phyloP scores from a whole-genome alignment of 495 filamentous ascomycete genomes.

The Echria macrotheca region DNA sequence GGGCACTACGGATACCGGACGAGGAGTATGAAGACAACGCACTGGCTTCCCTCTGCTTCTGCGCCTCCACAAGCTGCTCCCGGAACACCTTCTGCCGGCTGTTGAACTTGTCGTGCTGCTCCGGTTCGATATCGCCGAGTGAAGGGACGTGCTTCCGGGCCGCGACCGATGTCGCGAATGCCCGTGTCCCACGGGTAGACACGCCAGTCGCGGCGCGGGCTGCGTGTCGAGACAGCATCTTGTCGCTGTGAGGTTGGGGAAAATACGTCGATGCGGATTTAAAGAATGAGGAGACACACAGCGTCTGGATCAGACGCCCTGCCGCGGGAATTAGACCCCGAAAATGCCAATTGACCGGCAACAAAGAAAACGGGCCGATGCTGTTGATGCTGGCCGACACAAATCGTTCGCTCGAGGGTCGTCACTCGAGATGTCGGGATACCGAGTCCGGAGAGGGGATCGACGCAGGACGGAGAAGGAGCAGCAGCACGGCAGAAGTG shows the following conservation, averaged over 20 bases:
- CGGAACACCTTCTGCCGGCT: slow-evolving; percentile 80
- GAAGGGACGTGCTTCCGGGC: slow-evolving; percentile 59
- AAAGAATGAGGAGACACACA: no score
- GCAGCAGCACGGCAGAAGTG: slow-evolving; percentile 17
- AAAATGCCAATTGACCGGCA: background rate
- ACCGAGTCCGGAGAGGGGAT: background rate
- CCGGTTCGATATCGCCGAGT: slow-evolving; percentile 71
- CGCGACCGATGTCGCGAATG: slow-evolving; percentile 55
- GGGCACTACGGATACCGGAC: slow-evolving; percentile 26
- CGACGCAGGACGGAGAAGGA: background rate
- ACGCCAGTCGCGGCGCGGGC: slow-evolving; percentile 5
- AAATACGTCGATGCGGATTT: no score
- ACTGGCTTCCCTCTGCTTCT: slow-evolving; percentile 83
- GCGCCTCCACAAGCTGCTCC: slow-evolving; percentile 67
- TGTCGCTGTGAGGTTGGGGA: background rate
- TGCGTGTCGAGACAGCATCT: slow-evolving; percentile 25
- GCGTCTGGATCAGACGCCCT: no score
- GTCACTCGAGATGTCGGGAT: background rate
- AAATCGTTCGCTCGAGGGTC: background rate
- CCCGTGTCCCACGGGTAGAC: slow-evolving; percentile 39
- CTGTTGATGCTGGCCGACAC: background rate
- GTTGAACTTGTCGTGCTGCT: slow-evolving; percentile 66
- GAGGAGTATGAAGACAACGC: slow-evolving; percentile 44
- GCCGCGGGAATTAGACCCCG: slow-evolving; percentile 3
- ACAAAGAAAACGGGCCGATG: background rate